Percentiles rank a stretch among this genome's conserved stretches.
Evolutionary conservation across 2,329 filamentous ascomycete genomes (phyloP).

Genomic region (Fusarium sp.): DNA sequence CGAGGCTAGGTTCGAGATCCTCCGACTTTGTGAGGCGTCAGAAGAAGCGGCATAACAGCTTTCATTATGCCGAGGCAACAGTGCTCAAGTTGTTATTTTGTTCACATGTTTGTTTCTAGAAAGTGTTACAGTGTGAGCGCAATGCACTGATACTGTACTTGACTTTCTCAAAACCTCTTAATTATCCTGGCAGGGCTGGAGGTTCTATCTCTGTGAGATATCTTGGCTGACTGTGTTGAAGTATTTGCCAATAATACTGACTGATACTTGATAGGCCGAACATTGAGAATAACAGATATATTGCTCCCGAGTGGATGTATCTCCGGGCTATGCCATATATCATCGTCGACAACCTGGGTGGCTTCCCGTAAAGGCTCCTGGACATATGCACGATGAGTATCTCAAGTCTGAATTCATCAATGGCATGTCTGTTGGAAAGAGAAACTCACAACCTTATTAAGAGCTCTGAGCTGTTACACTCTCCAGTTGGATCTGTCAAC

Average conservation of each 20-base stretch:
- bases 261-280: no score
- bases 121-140: background rate
- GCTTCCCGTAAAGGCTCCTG: no score
- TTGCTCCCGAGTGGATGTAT: no score
- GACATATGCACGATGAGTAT: no score
- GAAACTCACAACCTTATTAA: no score
- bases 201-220: no score
- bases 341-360: no score
- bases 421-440: no score
- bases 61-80: accelerated
- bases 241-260: background rate
- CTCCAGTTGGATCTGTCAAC: accelerated
- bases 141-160: background rate
- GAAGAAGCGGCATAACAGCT: no score
- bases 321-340: no score
- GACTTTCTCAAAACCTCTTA: background rate
- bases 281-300: no score
- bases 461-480: background rate
- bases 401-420: no score
- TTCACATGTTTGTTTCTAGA: accelerated
- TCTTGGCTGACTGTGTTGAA: background rate
- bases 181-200: background rate
- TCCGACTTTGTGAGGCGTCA: background rate
- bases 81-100: background rate
- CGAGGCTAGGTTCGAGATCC: background rate